phyloP scores from a whole-genome alignment of 1,284 basidiomycete genomes.

The Pseudozyma sp. region DNA sequence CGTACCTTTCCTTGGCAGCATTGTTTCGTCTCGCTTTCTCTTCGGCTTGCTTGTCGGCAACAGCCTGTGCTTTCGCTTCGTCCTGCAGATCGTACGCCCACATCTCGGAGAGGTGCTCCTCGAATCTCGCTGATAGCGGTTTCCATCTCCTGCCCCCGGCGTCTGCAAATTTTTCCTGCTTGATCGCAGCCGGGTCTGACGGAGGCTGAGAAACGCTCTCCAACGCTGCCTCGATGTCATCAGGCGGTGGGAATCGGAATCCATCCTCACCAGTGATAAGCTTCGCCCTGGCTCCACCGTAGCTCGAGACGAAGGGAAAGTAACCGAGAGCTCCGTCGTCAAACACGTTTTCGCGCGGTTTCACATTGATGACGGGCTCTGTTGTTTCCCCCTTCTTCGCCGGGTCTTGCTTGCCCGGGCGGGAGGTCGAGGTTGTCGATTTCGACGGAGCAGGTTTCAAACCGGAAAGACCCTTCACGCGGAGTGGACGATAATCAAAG shows the following conservation, averaged over 20 bases:
- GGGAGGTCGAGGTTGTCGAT: slow-evolving; percentile 2
- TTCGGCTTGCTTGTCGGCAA: slow-evolving; percentile 26
- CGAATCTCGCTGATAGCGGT: slow-evolving; percentile 46
- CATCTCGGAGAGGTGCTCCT: slow-evolving; percentile 52
- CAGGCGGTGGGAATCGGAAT: slow-evolving; percentile 79
- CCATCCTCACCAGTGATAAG: slow-evolving; percentile 82
- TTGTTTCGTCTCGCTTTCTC: slow-evolving; percentile 29
- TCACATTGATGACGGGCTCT: slow-evolving; percentile 57
- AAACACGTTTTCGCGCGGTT: slow-evolving; percentile 76
- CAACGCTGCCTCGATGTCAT: slow-evolving; percentile 53
- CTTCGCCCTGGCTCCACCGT: slow-evolving; percentile 85
- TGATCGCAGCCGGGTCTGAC: not conserved
- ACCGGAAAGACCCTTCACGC: slow-evolving; percentile 28
- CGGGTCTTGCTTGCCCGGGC: slow-evolving; percentile 14
- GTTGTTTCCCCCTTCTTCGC: slow-evolving; percentile 10
- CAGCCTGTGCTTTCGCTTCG: slow-evolving; percentile 39
- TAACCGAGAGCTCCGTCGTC: slow-evolving; percentile 97
- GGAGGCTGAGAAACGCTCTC: slow-evolving; percentile 5
- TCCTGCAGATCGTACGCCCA: slow-evolving; percentile 54
- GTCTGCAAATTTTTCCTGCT: not conserved
- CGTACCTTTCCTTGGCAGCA: slow-evolving; percentile 28
- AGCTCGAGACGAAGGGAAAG: slow-evolving; percentile 92
- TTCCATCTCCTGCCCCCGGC: slow-evolving; percentile 24
- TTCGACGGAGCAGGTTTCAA: slow-evolving; percentile 19
- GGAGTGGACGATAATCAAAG: slow-evolving; percentile 87